These are phyloP conservation scores for Alternaria burnsii DNA, from an alignment of 2,329 filamentous ascomycete species.

Conservation along the genomic window DNA sequence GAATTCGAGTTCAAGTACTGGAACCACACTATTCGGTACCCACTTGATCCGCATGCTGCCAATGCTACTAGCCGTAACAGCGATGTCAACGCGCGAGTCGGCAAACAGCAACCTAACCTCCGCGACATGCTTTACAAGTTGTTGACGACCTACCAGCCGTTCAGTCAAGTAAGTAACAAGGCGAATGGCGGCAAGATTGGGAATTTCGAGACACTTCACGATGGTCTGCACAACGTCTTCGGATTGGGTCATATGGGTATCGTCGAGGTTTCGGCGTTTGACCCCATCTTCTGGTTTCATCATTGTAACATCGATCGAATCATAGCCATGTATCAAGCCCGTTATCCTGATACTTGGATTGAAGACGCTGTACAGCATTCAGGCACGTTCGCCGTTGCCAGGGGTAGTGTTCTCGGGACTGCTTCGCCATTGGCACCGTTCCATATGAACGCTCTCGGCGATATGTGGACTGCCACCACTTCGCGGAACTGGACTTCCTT, in stretches of 20 bases:
- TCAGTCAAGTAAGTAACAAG: slow-evolving; percentile 44
- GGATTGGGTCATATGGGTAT: slow-evolving; percentile 56
- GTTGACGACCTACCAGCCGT: slow-evolving; percentile 42
- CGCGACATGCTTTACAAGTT: slow-evolving; percentile 46
- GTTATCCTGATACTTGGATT: slow-evolving; percentile 46
- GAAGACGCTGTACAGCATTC: slow-evolving; percentile 33
- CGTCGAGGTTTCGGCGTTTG: slow-evolving; percentile 42
- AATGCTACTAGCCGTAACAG: slow-evolving; percentile 42
- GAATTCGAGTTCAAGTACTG: slow-evolving; percentile 45
- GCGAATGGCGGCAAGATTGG: slow-evolving; percentile 44
- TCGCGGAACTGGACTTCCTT: slow-evolving; percentile 42
- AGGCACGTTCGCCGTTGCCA: slow-evolving; percentile 33
- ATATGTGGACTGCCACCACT: slow-evolving; percentile 42
- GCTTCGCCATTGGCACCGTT: slow-evolving; percentile 39
- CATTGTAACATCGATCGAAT: slow-evolving; percentile 42
- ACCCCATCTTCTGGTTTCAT: slow-evolving; percentile 47
- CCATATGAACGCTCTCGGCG: slow-evolving; percentile 43
- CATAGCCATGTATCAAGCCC: slow-evolving; percentile 37
- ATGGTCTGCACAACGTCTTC: slow-evolving; percentile 43
- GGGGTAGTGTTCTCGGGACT: slow-evolving; percentile 30
- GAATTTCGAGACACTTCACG: slow-evolving; percentile 44
- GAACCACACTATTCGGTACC: slow-evolving; percentile 43
- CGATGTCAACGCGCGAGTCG: slow-evolving; percentile 35
- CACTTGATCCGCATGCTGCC: slow-evolving; percentile 29
- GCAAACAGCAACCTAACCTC: slow-evolving; percentile 40